Conservation (phyloP, 108 stramenopile genomes). For the Epithemia pelagica region DNA sequence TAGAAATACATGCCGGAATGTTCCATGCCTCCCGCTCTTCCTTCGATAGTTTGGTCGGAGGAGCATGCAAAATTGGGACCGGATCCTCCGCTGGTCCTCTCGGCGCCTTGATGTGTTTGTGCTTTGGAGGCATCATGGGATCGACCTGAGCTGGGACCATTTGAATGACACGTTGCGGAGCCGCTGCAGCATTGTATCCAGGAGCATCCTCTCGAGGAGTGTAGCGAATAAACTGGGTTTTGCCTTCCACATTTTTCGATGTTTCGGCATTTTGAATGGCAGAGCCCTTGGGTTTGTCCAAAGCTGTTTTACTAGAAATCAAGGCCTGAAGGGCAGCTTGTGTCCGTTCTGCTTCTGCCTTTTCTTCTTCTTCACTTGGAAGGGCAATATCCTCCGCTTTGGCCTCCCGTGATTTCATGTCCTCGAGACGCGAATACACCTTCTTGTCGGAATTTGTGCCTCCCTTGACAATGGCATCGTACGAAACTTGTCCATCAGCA, state of each 20-base stretch:
- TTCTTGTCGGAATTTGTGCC: slow-evolving; percentile 87
- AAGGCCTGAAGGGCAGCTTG: slow-evolving; percentile 81
- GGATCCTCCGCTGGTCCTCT: slow-evolving; percentile 88
- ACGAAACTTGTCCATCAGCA: slow-evolving; percentile 78
- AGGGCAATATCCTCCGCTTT: slow-evolving; percentile 72
- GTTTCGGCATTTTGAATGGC: slow-evolving; percentile 68
- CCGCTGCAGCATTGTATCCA: slow-evolving; percentile 91
- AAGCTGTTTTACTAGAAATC: slow-evolving; percentile 66
- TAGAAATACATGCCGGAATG: slow-evolving; percentile 95
- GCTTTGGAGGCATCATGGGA: slow-evolving; percentile 99
- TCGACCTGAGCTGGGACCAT: slow-evolving; percentile 97
- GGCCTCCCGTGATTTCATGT: slow-evolving; percentile 71
- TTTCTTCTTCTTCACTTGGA: slow-evolving; percentile 88
- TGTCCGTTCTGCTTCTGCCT: slow-evolving; percentile 77
- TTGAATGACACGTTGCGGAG: slow-evolving; percentile 92
- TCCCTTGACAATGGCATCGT: slow-evolving; percentile 93
- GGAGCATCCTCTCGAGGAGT: slow-evolving; percentile 95
- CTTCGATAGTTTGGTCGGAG: slow-evolving; percentile 71
- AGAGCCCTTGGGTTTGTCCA: slow-evolving; percentile 79
- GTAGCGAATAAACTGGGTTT: slow-evolving; percentile 94
- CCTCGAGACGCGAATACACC: slow-evolving; percentile 78
- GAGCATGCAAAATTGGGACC: slow-evolving; percentile 84
- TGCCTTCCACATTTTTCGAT: slow-evolving; percentile 63
- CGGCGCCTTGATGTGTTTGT: slow-evolving; percentile 96
- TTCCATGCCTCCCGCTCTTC: slow-evolving; percentile 95